Base-by-base conservation (phyloP, 2,329 filamentous ascomycete genomes). In the Dryadomyces quercivorus region DNA sequence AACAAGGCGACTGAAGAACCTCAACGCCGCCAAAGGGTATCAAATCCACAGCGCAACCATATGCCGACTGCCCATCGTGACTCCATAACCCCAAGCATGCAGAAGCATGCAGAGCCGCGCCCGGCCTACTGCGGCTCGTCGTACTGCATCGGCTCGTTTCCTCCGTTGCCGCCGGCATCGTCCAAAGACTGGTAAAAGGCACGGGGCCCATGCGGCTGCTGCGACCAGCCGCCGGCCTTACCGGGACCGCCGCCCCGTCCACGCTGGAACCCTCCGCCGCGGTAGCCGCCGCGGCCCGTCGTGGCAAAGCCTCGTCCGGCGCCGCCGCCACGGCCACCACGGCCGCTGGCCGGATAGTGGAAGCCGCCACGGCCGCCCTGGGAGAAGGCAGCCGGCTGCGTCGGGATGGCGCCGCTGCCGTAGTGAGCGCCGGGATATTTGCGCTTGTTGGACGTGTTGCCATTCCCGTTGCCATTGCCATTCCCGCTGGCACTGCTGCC, bases 141-240 rank as follows among this genome's bases (percentile, higher is more conserved):
- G 15, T 59, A 59, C 12, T 55, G 55, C 42, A 57, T 56, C 16
- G 57, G 48, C 21, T 55, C 52, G 16, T 49, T 20, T 2, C 46
- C 16, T 8, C 44, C 31, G 21, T 34, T 16, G 1, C 56, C 44
- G 1, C 57, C 57, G 3, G 53, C 54, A 38, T 61, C 57, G 53
- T 61, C 59, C 2, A 59, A 53, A 1, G 59, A 61, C 44, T 59
- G 57, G 55, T 61, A 61, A 34, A 53, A 48, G 38, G 54, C 49
- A 26, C 21, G 22, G 2, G 56, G 49, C 31, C 53, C 40, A 15
- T 51, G 44, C 51, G 6, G 22, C 22, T 22, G 22, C 22, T 22
- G 34, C 40, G 15, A 16, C 51, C 3, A 40, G 7, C 20, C 44
- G 7, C 48, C 46, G 15, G 15, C 34, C 6, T 47, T 51, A 18